phyloP scores from a whole-genome alignment of 495 filamentous ascomycete species.

The Beverwykella pulmonaria region DNA sequence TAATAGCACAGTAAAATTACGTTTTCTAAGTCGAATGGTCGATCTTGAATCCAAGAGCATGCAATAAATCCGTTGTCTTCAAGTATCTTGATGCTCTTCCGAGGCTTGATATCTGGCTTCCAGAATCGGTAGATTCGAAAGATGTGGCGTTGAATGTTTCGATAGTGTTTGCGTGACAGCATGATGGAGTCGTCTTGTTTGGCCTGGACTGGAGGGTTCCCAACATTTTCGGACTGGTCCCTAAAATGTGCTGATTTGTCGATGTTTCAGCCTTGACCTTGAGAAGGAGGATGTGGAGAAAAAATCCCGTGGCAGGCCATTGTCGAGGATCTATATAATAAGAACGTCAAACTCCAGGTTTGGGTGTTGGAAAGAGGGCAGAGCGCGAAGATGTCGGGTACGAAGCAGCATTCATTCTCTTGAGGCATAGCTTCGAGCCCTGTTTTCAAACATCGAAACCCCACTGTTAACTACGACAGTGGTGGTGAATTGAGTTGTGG shows the following conservation, averaged over 20 bases:
- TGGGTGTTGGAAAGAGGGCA: no score
- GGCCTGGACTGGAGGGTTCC: neutral
- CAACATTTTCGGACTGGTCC: neutral
- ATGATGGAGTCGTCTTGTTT: constrained; percentile 9
- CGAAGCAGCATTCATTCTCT: no score
- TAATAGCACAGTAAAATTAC: constrained; percentile 18
- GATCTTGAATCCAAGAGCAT: constrained; percentile 12
- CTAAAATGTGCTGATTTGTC: constrained; percentile 7
- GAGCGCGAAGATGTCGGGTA: no score
- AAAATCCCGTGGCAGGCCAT: no score
- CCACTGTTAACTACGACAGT: no score
- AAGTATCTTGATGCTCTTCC: constrained; percentile 18
- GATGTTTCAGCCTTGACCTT: no score
- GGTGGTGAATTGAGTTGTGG: no score
- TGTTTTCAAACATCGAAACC: no score
- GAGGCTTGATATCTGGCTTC: constrained; percentile 1
- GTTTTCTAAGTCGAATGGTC: constrained; percentile 14
- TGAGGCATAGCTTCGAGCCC: no score
- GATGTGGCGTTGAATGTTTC: constrained; percentile 10
- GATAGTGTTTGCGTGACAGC: constrained; percentile 14
- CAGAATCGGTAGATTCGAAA: constrained; percentile 9
- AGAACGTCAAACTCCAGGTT: no score
- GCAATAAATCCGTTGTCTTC: constrained; percentile 13
- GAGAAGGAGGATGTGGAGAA: no score
- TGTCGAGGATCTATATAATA: no score